These are phyloP conservation scores for Populus trichocarpa DNA, from an alignment of 441 rosid genomes.

Conservation along the genomic window DNA sequence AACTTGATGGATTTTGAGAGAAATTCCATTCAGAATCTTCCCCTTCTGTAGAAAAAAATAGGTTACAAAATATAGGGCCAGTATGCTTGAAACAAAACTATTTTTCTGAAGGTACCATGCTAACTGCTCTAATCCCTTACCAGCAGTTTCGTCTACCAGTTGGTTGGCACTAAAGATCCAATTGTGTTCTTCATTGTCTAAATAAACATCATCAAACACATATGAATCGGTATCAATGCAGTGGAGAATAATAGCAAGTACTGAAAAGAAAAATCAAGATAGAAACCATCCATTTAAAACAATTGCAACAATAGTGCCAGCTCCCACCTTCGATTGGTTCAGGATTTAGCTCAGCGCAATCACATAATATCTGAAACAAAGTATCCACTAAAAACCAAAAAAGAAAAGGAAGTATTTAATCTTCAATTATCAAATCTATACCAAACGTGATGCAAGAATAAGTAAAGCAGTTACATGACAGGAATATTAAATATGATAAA, in stretches of 20 bases:
- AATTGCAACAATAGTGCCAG: background rate
- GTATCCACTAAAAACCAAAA: slow-evolving; percentile 60
- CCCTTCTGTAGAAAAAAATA: slow-evolving; percentile 27
- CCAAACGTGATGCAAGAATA: background rate
- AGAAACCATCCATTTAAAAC: background rate
- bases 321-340: slow-evolving; percentile 69
- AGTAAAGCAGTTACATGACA: background rate
- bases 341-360: slow-evolving; percentile 94
- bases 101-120: background rate
- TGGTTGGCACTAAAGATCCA: slow-evolving; percentile 86
- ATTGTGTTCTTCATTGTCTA: slow-evolving; percentile 40
- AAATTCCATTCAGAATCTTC: slow-evolving; percentile 51
- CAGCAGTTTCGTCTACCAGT: slow-evolving; percentile 47
- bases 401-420: background rate
- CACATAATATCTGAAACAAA: slow-evolving; percentile 77
- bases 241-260: background rate
- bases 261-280: background rate
- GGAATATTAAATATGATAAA: slow-evolving; percentile 1
- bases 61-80: background rate
- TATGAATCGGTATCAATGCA: background rate
- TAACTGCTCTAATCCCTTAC: slow-evolving; percentile 22
- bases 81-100: background rate
- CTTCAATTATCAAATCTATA: background rate
- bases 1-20: slow-evolving; percentile 44
- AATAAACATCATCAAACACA: slow-evolving; percentile 6